phyloP scores from a whole-genome alignment of 306 rosid species.

The Trifolium dubium region DNA sequence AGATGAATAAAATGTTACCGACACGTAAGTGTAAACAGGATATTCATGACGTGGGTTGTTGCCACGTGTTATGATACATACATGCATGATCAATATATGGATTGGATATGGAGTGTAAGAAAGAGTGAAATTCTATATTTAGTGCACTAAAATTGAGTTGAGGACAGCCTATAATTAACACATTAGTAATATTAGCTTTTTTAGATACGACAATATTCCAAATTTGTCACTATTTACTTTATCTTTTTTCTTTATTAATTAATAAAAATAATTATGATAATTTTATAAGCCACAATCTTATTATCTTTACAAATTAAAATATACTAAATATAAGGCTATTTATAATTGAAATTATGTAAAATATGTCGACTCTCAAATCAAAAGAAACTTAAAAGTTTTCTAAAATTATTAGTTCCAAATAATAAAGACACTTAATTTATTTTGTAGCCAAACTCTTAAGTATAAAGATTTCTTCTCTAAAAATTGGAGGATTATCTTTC shows the following conservation, averaged over 20 bases:
- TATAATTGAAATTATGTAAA: too few species aligned
- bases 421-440: too few species aligned
- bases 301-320: too few species aligned
- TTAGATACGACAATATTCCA: neutral
- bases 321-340: too few species aligned
- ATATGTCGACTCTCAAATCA: too few species aligned
- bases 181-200: neutral
- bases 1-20: conserved; percentile 28
- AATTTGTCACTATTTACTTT: neutral
- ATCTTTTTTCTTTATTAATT: neutral
- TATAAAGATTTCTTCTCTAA: too few species aligned
- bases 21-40: conserved; percentile 52
- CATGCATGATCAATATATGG: neutral
- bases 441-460: too few species aligned
- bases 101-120: conserved; percentile 25
- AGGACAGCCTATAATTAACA: conserved; percentile 15
- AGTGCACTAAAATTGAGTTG: conserved; percentile 3
- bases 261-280: neutral
- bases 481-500: too few species aligned
- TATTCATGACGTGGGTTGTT: conserved; percentile 49
- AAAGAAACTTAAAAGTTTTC: too few species aligned
- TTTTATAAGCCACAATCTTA: conserved; percentile 1
- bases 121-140: conserved; percentile 18
- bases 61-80: conserved; percentile 54
- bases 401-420: too few species aligned